These are phyloP conservation scores for Xylaria sp. DNA, from an alignment of 2,329 filamentous ascomycete species.

Conservation along the genomic window DNA sequence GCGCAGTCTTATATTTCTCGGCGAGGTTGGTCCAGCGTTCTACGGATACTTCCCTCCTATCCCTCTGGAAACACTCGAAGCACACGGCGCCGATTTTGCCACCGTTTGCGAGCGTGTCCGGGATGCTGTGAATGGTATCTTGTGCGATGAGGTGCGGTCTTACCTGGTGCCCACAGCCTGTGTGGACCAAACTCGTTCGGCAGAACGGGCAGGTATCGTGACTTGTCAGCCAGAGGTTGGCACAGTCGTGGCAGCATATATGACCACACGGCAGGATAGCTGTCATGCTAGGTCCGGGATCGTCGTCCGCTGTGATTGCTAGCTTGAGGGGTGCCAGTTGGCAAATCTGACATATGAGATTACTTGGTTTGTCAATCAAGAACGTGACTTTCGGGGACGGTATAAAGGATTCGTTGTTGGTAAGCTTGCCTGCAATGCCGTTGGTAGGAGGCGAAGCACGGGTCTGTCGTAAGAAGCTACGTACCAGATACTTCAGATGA, in stretches of 20 bases:
- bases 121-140: conserved; percentile 42
- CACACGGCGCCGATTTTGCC: conserved; percentile 37
- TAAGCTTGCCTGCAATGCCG: neutral
- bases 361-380: conserved; percentile 34
- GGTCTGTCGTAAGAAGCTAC: conserved; percentile 16
- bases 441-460: neutral
- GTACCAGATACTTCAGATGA: conserved; percentile 29
- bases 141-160: conserved; percentile 35
- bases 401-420: conserved; percentile 31
- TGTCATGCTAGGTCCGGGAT: conserved; percentile 20
- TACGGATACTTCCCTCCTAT: conserved; percentile 5
- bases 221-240: conserved; percentile 36
- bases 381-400: conserved; percentile 38
- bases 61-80: conserved; percentile 22
- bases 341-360: conserved; percentile 38
- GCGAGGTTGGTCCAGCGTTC: conserved; percentile 14
- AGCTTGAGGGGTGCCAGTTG: conserved; percentile 25
- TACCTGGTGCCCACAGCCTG: conserved; percentile 41
- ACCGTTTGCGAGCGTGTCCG: conserved; percentile 41
- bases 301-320: neutral
- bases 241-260: conserved; percentile 39
- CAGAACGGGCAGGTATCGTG: conserved; percentile 45
- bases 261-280: conserved; percentile 47
- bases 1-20: conserved; percentile 20
- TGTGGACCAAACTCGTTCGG: conserved; percentile 37